A percentile compares a stretch with the other conserved stretches of the same genome.
Conservation (phyloP, 352 stramenopile genomes). For the Blastocystis sp. region DNA sequence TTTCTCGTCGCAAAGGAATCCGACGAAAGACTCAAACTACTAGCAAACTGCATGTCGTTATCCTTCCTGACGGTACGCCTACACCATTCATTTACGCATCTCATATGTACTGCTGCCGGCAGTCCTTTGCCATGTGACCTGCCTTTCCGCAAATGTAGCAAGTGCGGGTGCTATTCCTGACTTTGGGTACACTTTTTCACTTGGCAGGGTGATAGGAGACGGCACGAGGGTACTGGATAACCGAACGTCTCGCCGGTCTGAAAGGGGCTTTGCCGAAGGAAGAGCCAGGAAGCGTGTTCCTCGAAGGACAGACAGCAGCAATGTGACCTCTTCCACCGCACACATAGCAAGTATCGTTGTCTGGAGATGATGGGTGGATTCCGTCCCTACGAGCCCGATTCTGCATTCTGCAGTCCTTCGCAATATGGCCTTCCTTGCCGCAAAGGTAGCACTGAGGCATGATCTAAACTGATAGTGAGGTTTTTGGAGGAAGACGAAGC, state of each 20-base stretch:
- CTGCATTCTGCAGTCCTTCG: not conserved
- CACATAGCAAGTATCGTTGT: conserved; percentile 23
- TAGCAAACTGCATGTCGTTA: not conserved
- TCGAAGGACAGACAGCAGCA: conserved; percentile 33
- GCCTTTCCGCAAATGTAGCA: conserved; percentile 47
- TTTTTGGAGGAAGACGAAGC: not conserved
- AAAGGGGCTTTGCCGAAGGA: not conserved
- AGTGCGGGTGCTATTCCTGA: not conserved
- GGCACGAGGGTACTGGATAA: not conserved
- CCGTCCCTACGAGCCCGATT: not conserved
- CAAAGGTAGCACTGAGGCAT: not conserved
- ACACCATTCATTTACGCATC: not conserved
- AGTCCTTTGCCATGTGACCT: conserved; percentile 30
- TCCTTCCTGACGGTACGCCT: not conserved
- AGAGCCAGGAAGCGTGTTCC: not conserved
- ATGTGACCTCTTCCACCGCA: conserved; percentile 51
- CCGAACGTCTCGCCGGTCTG: not conserved
- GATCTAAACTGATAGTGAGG: not conserved
- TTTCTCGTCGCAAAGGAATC: not conserved
- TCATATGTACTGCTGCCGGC: not conserved
- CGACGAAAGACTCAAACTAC: not conserved
- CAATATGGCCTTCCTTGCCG: not conserved
- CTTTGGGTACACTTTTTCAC: not conserved
- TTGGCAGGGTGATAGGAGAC: not conserved
- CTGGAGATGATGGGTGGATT: not conserved